Conservation (phyloP, 1,139 yeast genomes). For the Citeromyces siamensis region DNA sequence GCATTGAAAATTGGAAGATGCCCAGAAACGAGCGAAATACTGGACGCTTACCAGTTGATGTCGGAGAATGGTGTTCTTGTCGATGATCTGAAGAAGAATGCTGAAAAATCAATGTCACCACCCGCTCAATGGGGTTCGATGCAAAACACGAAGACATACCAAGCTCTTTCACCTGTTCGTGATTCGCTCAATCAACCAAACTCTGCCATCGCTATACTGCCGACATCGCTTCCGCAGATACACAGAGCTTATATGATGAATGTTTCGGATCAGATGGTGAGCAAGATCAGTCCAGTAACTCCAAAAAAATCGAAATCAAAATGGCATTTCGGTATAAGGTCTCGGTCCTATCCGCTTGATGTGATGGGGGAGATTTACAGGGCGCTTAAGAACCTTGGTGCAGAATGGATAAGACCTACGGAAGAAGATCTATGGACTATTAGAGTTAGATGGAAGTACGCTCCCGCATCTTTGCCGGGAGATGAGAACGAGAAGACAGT, state of each 20-base stretch:
- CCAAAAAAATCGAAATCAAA: slow-evolving; percentile 84
- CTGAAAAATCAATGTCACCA: slow-evolving; percentile 28
- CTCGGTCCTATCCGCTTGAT: slow-evolving; percentile 91
- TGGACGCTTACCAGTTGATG: slow-evolving; percentile 85
- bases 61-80: slow-evolving; percentile 69
- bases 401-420: slow-evolving; percentile 94
- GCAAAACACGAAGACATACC: slow-evolving; percentile 34
- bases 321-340: slow-evolving; percentile 98
- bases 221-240: slow-evolving; percentile 87
- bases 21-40: slow-evolving; percentile 54
- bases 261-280: slow-evolving; percentile 27
- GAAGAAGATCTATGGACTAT: slow-evolving; percentile 96
- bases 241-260: slow-evolving; percentile 91
- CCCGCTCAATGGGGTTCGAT: slow-evolving; percentile 23
- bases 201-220: slow-evolving; percentile 80
- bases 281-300: slow-evolving; percentile 61
- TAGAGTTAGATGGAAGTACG: slow-evolving; percentile 86
- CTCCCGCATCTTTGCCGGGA: slow-evolving; percentile 4
- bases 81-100: slow-evolving; percentile 46
- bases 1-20: slow-evolving; percentile 37
- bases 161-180: slow-evolving; percentile 36
- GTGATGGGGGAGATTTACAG: slow-evolving; percentile 98
- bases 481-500: slow-evolving; percentile 8
- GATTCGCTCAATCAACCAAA: slow-evolving; percentile 38
- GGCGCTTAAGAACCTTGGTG: slow-evolving; percentile 86